Evolutionary conservation across 805 yeast genomes (phyloP).

Genomic region (Candida montana): DNA sequence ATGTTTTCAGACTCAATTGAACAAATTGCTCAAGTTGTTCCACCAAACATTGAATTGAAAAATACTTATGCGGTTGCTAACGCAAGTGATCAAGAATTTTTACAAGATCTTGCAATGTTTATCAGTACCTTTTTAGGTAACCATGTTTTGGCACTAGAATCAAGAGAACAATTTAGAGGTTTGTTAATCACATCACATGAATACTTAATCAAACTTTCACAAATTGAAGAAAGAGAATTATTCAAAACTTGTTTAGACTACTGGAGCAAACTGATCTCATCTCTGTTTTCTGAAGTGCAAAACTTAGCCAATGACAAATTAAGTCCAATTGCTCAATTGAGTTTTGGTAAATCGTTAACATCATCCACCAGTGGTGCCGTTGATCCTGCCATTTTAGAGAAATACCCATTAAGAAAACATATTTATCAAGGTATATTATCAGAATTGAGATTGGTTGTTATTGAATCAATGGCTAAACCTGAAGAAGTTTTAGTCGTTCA

Average conservation of each 20-base stretch:
- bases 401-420: constrained; percentile 81
- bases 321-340: constrained; percentile 72
- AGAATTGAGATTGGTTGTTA: constrained; percentile 83
- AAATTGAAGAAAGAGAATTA: constrained; percentile 91
- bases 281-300: constrained; percentile 81
- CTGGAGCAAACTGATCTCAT: constrained; percentile 84
- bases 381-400: constrained; percentile 72
- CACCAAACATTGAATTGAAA: constrained; percentile 66
- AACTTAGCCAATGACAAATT: constrained; percentile 65
- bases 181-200: constrained; percentile 68
- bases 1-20: constrained; percentile 74
- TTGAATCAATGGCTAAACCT: constrained; percentile 97
- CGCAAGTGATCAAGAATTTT: constrained; percentile 84
- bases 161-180: constrained; percentile 46
- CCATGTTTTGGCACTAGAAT: constrained; percentile 64
- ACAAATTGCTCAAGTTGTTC: constrained; percentile 61
- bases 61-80: constrained; percentile 68
- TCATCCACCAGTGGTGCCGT: constrained; percentile 73
- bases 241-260: constrained; percentile 94
- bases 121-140: constrained; percentile 76
- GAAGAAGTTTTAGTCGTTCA: constrained; percentile 96
- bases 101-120: constrained; percentile 93
- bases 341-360: constrained; percentile 32
- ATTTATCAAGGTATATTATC: constrained; percentile 74
- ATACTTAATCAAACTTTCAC: constrained; percentile 78